Percentiles rank a stretch among this genome's conserved stretches.
These are phyloP conservation scores for Trichopus zeylanicus DNA, from an alignment of 116 monocot genomes.

Conservation along the genomic window DNA sequence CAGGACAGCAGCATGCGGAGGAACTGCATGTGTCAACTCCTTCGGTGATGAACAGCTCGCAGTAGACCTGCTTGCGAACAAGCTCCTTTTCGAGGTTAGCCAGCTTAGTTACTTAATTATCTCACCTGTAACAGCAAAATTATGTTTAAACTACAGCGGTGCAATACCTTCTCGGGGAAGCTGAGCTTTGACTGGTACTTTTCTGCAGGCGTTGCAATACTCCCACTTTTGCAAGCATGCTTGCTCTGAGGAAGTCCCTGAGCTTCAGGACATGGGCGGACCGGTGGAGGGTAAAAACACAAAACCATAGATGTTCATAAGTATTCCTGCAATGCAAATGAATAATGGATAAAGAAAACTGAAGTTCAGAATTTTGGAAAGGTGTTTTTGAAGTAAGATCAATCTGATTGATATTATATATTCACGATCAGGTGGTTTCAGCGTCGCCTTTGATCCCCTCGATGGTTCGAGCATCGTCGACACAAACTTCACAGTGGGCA, in stretches of 20 bases:
- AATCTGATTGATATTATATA: too few relatives aligned
- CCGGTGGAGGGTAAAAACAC: constrained; percentile 56
- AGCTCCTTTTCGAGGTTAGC: constrained; percentile 96
- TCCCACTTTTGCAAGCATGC: constrained; percentile 98
- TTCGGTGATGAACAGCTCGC: constrained; percentile 98
- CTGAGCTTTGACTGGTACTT: too few relatives aligned
- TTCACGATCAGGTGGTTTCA: constrained; percentile 96
- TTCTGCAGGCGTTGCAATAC: constrained; percentile 63
- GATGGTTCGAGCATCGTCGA: constrained; percentile 97
- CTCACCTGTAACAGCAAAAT: constrained; percentile 91
- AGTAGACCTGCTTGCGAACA: constrained; percentile 89
- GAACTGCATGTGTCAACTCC: constrained; percentile 92
- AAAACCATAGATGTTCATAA: not conserved
- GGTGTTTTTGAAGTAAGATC: too few relatives aligned
- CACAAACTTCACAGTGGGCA: constrained; percentile 97
- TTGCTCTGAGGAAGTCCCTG: constrained; percentile 95
- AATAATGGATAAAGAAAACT: too few relatives aligned
- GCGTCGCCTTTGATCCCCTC: constrained; percentile 94
- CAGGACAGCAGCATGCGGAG: constrained; percentile 86
- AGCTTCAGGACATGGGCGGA: constrained; percentile 96
- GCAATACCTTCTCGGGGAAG: too few relatives aligned
- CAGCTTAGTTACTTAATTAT: constrained; percentile 59
- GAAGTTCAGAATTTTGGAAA: too few relatives aligned
- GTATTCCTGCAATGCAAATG: too few relatives aligned
- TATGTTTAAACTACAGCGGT: constrained; percentile 80